phyloP scores from a whole-genome alignment of 345 rosid genomes.

The Murraya paniculata region DNA sequence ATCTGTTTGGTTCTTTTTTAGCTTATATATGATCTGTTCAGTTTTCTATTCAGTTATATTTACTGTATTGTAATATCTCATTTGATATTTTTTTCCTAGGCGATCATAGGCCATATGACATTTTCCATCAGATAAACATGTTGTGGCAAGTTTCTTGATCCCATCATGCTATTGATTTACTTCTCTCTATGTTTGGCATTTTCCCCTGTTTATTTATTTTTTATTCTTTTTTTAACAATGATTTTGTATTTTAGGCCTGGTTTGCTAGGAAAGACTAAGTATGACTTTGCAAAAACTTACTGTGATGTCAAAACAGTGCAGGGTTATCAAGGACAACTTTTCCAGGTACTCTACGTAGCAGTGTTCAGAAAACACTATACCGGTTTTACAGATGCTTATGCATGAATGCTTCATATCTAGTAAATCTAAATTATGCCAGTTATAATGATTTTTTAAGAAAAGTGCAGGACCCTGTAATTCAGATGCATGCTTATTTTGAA shows the following conservation, averaged over 20 bases:
- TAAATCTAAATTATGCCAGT: neutral
- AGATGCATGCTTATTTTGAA: neutral
- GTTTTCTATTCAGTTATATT: slow-evolving; percentile 9
- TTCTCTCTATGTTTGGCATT: slow-evolving; percentile 15
- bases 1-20: neutral
- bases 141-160: slow-evolving; percentile 65
- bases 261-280: slow-evolving; percentile 80
- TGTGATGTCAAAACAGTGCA: slow-evolving; percentile 58
- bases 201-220: neutral
- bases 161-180: slow-evolving; percentile 4
- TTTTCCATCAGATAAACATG: slow-evolving; percentile 92
- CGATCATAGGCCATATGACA: slow-evolving; percentile 90
- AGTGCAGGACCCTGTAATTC: neutral
- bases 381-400: neutral
- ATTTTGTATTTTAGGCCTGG: slow-evolving; percentile 74
- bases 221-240: slow-evolving; percentile 12
- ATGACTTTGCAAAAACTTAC: slow-evolving; percentile 86
- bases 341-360: slow-evolving; percentile 58
- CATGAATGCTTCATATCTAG: neutral
- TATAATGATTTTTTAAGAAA: neutral
- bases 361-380: slow-evolving; percentile 10
- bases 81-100: slow-evolving; percentile 41
- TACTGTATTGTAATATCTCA: slow-evolving; percentile 32
- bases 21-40: neutral
- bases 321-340: slow-evolving; percentile 51